These are phyloP conservation scores for Crithidia brevicula DNA, from an alignment of 208 protist species.

Conservation along the genomic window DNA sequence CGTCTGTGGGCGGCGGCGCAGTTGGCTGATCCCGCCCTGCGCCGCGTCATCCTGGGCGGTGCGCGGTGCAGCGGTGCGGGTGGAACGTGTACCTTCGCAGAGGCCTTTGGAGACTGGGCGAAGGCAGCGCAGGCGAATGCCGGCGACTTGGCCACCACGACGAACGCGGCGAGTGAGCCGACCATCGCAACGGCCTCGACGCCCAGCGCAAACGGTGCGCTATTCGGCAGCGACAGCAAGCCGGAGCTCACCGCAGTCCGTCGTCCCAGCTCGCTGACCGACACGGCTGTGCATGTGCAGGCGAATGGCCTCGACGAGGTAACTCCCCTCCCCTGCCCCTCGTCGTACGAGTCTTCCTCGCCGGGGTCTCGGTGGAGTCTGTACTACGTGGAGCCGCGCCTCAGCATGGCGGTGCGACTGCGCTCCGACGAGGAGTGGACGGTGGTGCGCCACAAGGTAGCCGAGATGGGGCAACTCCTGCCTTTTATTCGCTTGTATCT, in stretches of 20 bases:
- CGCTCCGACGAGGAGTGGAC: conserved; percentile 49
- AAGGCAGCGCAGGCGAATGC: background rate
- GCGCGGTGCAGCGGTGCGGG: conserved; percentile 20
- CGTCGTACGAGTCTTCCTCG: background rate
- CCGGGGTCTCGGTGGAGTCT: conserved; percentile 11
- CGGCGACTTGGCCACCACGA: background rate
- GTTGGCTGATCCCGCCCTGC: conserved; percentile 25
- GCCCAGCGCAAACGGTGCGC: background rate
- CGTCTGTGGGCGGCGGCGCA: conserved; percentile 53
- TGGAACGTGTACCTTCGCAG: conserved; percentile 24
- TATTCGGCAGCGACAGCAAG: background rate
- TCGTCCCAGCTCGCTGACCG: too few species aligned
- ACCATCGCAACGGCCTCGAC: background rate
- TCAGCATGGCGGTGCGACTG: conserved; percentile 30
- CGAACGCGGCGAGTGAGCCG: background rate
- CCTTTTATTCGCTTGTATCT: conserved; percentile 61
- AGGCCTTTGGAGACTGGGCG: conserved; percentile 32
- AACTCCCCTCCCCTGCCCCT: background rate
- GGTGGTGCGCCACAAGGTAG: conserved; percentile 31
- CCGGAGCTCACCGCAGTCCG: background rate
- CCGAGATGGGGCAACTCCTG: conserved; percentile 22
- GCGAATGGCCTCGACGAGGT: too few species aligned
- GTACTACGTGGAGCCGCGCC: conserved; percentile 27
- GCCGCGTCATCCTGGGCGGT: conserved; percentile 17
- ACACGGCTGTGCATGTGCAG: too few species aligned